Conservation (phyloP, 108 stramenopile genomes). For the Nannochloropsis gaditana region DNA sequence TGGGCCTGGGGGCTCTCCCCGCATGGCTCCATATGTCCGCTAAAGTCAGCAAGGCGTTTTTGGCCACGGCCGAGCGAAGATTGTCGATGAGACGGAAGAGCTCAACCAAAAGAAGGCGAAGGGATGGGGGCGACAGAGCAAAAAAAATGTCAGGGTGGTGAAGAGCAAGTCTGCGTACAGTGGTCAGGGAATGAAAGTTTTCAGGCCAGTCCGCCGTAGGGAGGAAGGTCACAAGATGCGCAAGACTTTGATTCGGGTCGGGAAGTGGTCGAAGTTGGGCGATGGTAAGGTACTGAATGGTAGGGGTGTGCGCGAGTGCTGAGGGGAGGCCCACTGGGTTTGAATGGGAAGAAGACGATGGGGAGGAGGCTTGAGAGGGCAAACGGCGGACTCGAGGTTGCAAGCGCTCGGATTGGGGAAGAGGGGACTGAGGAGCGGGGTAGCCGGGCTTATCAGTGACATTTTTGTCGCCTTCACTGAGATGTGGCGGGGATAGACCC, state of each 20-base stretch:
- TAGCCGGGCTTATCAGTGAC: neutral
- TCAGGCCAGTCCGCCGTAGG: neutral
- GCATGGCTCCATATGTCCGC: neutral
- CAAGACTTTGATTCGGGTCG: neutral
- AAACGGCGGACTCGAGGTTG: neutral
- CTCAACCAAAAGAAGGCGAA: neutral
- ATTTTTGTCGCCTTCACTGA: neutral
- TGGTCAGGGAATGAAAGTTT: neutral
- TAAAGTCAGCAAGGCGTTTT: slow-evolving; percentile 13
- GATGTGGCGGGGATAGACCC: no score
- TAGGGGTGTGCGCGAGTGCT: neutral
- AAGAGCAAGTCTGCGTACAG: neutral
- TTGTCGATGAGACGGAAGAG: neutral
- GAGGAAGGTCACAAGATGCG: neutral
- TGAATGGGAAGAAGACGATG: neutral
- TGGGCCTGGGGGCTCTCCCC: neutral
- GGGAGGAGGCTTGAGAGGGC: neutral
- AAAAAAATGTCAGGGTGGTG: neutral
- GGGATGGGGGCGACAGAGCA: neutral
- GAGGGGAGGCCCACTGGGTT: neutral
- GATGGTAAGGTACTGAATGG: neutral
- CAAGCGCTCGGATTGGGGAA: neutral
- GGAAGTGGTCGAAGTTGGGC: neutral
- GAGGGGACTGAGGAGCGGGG: neutral
- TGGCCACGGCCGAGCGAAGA: neutral